Evolutionary conservation across 2,329 filamentous ascomycete genomes (phyloP).

Genomic region (Fusarium scirpi): DNA sequence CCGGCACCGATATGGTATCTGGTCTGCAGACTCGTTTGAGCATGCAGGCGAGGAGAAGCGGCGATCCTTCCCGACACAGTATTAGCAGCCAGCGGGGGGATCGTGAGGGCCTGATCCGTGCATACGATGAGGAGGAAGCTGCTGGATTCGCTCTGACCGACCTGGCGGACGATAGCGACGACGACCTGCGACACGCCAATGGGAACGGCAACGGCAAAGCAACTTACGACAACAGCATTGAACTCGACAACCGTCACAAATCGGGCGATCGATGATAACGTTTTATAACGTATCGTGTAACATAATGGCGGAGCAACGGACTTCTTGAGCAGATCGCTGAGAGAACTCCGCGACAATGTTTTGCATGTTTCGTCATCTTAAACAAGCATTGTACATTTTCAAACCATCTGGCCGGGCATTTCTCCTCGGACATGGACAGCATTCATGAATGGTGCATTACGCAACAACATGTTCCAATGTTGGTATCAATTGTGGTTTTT

Average conservation of each 20-base stretch:
- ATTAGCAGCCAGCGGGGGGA: conserved; percentile 75
- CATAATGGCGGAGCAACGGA: conserved; percentile 31
- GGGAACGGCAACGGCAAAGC: conserved; percentile 58
- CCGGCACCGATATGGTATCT: conserved; percentile 91
- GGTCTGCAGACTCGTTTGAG: conserved; percentile 90
- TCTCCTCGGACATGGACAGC: conserved; percentile 36
- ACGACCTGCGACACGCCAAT: conserved; percentile 61
- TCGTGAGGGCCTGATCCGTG: conserved; percentile 85
- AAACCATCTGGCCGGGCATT: conserved; percentile 41
- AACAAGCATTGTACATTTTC: conserved; percentile 47
- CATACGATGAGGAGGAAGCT: conserved; percentile 86
- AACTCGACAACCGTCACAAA: conserved; percentile 65
- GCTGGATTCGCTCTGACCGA: conserved; percentile 82
- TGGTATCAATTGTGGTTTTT: conserved; percentile 40
- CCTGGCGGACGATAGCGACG: conserved; percentile 81
- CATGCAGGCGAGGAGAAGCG: conserved; percentile 89
- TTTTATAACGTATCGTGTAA: conserved; percentile 25
- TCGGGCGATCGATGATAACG: conserved; percentile 51
- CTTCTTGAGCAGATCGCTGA: conserved; percentile 1
- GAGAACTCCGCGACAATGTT: conserved; percentile 24
- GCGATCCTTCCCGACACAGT: conserved; percentile 72
- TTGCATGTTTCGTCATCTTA: conserved; percentile 40
- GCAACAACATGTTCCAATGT: conserved; percentile 38
- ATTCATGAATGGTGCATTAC: conserved; percentile 41
- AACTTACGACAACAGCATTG: conserved; percentile 58